Evolutionary conservation across 495 filamentous ascomycete species (phyloP), one percentile per base, ranked within the genome.

Genomic region (Zalerion maritima): DNA sequence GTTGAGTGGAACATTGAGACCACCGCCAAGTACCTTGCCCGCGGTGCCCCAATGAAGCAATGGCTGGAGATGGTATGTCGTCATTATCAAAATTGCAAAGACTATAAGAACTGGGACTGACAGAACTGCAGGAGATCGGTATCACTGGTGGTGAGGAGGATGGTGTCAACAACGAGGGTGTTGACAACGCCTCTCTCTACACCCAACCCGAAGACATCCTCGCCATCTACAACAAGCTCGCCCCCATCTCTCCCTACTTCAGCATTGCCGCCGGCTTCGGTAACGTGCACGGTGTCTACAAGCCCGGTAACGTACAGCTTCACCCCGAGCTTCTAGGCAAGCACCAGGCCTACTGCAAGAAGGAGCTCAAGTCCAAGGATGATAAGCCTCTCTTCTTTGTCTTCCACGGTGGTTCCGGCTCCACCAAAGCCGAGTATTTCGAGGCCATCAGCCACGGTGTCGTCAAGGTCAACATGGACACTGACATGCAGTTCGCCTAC

Each of bases 211-310:
- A 92, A 63, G 85, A 91, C 50, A 91, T 94, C 57, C 74, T 77
- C 49, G 65, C 74, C 41, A 91, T 94, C 60, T 80, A 89, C 62
- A 69, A 81, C 48, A 71, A 76, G 31, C 72, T 94, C 31, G 56
- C 67, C 35, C 57, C 78, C 31, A 78, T 96, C 64, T 83, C 75
- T 42, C 79, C 78, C 34, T 89, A 89, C 68, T 97, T 94, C 73
- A 85, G 79, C 47, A 94, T 96, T 50, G 91, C 91, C 45, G 89
- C 89, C 50, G 89, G 82, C 42, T 96, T 94, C 21, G 89, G 87
- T 47, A 99, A 99, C 55, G 87, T 96, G 18, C 91, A 99, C 69
- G 89, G 89, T 56, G 89, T 99, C 37, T 96, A 99, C 71, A 87
- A 92, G 64, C 91, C 91, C 32, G 89, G 91, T 38, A 97, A 97